Evolutionary conservation across 140 eudicot species (phyloP).

Genomic region (Senecio squalidus): DNA sequence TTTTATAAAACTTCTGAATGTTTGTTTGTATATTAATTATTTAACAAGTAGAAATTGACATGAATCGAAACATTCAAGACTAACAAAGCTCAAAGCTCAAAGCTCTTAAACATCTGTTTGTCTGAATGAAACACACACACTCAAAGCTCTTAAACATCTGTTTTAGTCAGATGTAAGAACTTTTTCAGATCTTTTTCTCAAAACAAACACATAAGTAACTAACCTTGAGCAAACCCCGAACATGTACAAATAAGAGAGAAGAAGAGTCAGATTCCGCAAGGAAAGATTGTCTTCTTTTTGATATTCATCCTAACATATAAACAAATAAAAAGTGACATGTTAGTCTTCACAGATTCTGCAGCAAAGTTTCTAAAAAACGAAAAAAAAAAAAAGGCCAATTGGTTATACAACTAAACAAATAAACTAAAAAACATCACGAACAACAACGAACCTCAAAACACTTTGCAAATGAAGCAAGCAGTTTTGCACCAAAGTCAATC

Average conservation of each 20-base stretch:
- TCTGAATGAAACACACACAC: no score
- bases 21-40: no score
- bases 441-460: constrained; percentile 61
- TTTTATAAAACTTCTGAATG: no score
- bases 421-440: background rate
- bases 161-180: no score
- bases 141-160: background rate
- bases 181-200: no score
- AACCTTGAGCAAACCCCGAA: constrained; percentile 95
- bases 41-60: no score
- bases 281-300: constrained; percentile 85
- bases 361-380: no score
- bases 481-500: constrained; percentile 88
- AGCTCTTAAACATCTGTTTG: no score
- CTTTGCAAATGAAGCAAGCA: constrained; percentile 75
- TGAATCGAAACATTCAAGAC: no score
- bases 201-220: constrained; percentile 6
- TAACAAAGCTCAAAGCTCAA: no score
- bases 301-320: constrained; percentile 70
- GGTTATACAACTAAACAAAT: background rate
- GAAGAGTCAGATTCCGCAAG: constrained; percentile 77
- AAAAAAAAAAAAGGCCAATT: background rate
- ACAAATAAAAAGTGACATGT: constrained; percentile 1
- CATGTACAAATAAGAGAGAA: constrained; percentile 64
- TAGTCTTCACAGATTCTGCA: no score